phyloP scores from a whole-genome alignment of 192 early-diverging fungal species.

The Backusella macrospora region DNA sequence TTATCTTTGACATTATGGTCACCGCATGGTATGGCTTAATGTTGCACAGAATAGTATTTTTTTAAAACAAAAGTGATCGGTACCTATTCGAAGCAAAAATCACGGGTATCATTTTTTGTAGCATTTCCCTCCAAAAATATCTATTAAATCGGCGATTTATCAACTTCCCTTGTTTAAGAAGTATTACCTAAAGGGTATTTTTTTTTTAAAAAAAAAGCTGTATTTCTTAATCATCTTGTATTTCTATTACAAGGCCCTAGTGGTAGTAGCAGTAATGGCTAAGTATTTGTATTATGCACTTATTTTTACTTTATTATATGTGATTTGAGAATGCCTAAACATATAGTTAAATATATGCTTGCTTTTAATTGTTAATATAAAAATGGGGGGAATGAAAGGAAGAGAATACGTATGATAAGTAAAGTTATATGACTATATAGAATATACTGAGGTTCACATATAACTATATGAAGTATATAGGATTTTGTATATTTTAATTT shows the following conservation, averaged over 20 bases:
- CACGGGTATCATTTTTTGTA: background rate
- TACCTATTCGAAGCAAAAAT: constrained; percentile 1
- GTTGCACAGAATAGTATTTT: background rate
- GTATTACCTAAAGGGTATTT: background rate
- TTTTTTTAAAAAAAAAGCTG: too few relatives aligned
- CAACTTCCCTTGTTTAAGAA: background rate
- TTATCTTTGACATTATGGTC: background rate
- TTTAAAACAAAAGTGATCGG: background rate
- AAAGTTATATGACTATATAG: too few relatives aligned
- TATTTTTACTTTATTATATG: too few relatives aligned
- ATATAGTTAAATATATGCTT: background rate
- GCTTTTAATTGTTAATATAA: background rate
- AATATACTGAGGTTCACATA: too few relatives aligned
- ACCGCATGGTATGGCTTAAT: background rate
- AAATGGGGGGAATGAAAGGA: background rate
- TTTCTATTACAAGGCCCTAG: background rate
- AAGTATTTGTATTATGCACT: too few relatives aligned
- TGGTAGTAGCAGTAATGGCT: too few relatives aligned
- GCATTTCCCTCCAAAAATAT: background rate
- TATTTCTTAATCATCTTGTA: background rate
- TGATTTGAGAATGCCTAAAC: too few relatives aligned
- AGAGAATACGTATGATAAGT: background rate
- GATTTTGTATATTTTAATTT: too few relatives aligned
- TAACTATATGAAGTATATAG: too few relatives aligned
- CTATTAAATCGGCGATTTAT: constrained; percentile 6